These are phyloP conservation scores for Scedosporium aurantiacum DNA, from an alignment of 2,329 filamentous ascomycete species.

Conservation along the genomic window DNA sequence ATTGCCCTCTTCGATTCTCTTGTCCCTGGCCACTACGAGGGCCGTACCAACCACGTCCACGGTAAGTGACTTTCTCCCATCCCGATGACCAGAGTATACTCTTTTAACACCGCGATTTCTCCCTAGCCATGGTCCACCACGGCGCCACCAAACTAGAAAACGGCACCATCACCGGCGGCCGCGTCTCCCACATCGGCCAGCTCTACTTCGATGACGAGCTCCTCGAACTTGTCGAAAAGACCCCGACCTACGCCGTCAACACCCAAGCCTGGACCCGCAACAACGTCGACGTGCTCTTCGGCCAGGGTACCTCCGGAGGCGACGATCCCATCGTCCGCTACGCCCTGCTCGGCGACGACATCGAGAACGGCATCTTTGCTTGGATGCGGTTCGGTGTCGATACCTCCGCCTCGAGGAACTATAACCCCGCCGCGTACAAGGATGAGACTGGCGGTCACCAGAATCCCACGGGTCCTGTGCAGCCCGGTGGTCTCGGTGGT, in stretches of 20 bases:
- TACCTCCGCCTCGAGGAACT: constrained; percentile 1
- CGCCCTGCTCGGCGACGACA: constrained; percentile 40
- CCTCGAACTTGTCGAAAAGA: constrained; percentile 36
- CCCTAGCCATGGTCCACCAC: constrained; percentile 23
- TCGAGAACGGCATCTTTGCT: constrained; percentile 40
- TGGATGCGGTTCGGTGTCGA: constrained; percentile 46
- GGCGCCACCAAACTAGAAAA: constrained; percentile 22
- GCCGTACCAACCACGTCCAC: constrained; percentile 38
- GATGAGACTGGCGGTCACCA: constrained; percentile 6
- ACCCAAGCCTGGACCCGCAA: constrained; percentile 37
- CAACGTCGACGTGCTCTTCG: constrained; percentile 37
- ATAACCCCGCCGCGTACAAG: constrained; percentile 8
- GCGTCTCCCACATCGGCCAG: constrained; percentile 51
- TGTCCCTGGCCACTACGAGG: constrained; percentile 33
- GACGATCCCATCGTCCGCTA: constrained; percentile 50
- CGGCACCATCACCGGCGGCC: constrained; percentile 22
- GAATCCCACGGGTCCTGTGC: constrained; percentile 4
- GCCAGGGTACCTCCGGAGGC: constrained; percentile 32
- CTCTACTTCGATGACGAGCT: constrained; percentile 52
- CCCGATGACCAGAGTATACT: constrained; percentile 19
- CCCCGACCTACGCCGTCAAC: constrained; percentile 36
- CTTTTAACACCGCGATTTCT: constrained; percentile 10
- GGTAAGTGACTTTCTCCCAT: constrained; percentile 17
- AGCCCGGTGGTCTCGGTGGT: background rate
- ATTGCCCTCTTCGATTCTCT: constrained; percentile 31